Conservation (phyloP, 148 eudicot genomes). For the Arbutus unedo region DNA sequence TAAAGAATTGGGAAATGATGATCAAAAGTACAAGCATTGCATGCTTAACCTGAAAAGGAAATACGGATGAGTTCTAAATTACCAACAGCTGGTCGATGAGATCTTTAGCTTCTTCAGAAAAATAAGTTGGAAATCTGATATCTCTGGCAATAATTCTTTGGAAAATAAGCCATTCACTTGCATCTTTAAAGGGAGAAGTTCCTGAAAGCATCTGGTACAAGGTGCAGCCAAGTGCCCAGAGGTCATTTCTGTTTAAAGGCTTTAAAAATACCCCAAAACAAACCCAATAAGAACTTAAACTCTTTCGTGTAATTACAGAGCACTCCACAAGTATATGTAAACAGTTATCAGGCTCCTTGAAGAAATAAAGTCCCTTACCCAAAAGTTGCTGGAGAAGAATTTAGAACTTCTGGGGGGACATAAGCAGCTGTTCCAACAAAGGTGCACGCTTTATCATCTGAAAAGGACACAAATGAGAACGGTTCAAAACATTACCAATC, state of each 20-base stretch:
- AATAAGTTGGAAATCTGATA: slow-evolving; percentile 76
- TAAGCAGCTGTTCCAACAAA: slow-evolving; percentile 99
- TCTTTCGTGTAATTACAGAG: neutral
- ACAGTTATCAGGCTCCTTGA: neutral
- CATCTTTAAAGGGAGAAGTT: slow-evolving; percentile 97
- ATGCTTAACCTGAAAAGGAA: slow-evolving; percentile 12
- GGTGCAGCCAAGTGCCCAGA: slow-evolving; percentile 99
- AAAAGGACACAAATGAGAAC: slow-evolving; percentile 12
- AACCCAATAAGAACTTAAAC: neutral
- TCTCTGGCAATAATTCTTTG: slow-evolving; percentile 94
- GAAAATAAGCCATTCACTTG: slow-evolving; percentile 97
- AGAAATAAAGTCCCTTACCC: slow-evolving; percentile 51
- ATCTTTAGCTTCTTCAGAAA: slow-evolving; percentile 83
- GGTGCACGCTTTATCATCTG: slow-evolving; percentile 98
- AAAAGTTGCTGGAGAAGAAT: slow-evolving; percentile 96
- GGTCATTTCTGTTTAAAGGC: slow-evolving; percentile 71
- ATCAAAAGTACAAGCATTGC: neutral
- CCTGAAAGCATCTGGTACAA: slow-evolving; percentile 99
- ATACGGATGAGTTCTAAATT: slow-evolving; percentile 20
- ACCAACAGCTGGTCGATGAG: slow-evolving; percentile 87
- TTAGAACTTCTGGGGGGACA: slow-evolving; percentile 97
- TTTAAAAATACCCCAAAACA: no score
- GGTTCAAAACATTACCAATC: slow-evolving; percentile 11
- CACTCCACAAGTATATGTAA: neutral
- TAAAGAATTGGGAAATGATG: neutral